These are phyloP conservation scores for Huntiella decipiens DNA, from an alignment of 2,329 filamentous ascomycete species.

Conservation along the genomic window DNA sequence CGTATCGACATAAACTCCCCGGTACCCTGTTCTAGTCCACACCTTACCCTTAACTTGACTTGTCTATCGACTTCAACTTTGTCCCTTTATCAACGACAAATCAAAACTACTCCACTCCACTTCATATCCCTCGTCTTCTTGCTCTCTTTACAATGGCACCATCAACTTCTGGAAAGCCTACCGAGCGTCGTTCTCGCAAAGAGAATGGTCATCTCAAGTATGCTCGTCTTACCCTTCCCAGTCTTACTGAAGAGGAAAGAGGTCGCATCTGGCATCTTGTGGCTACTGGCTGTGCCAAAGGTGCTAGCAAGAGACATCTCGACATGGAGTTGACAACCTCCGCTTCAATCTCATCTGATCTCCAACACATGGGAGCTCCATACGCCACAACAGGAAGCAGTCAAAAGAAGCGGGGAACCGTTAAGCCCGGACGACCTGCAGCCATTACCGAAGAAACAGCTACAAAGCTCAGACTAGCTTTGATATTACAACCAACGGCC, in stretches of 20 bases:
- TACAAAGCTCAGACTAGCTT: slow-evolving; percentile 6
- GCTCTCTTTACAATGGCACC: too few relatives aligned
- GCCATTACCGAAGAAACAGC: slow-evolving; percentile 10
- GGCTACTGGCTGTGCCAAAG: slow-evolving; percentile 3
- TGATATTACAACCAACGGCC: slow-evolving; percentile 9
- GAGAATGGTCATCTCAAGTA: slow-evolving; percentile 9
- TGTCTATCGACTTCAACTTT: not conserved
- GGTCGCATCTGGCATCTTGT: slow-evolving; percentile 6
- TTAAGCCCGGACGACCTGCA: slow-evolving; percentile 5
- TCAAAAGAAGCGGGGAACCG: not conserved
- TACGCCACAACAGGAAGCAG: not conserved
- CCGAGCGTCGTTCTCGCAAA: not conserved
- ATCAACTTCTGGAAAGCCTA: too few relatives aligned
- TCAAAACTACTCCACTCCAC: too few relatives aligned
- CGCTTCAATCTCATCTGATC: not conserved
- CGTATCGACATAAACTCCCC: too few relatives aligned
- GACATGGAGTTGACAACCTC: slow-evolving; percentile 5
- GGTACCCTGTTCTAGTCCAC: too few relatives aligned
- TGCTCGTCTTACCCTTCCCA: slow-evolving; percentile 6
- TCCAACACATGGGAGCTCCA: not conserved
- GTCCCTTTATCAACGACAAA: not conserved
- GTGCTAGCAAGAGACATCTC: slow-evolving; percentile 1
- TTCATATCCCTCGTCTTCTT: too few relatives aligned
- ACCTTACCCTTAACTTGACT: not conserved
- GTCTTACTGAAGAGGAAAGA: slow-evolving; percentile 6